Evolutionary conservation across 73 alveolate genomes (phyloP), one percentile per base, ranked within the genome.

Genomic region (Tetrahymena elliotti): DNA sequence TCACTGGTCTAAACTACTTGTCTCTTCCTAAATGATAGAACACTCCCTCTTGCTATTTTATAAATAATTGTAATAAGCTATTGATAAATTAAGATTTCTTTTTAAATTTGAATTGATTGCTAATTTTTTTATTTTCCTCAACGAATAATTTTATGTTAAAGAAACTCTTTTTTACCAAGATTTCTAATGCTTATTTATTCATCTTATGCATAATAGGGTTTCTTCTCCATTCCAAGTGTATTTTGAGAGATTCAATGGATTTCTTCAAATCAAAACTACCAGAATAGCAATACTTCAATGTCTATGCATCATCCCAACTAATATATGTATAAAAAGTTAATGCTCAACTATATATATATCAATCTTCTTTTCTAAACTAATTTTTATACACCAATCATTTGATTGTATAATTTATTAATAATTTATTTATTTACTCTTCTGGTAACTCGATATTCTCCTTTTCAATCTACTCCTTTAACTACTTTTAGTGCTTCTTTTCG

Each of bases 1-100:
- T 84, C 15, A 94, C 83, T 8, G 96, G 96, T 94, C 96, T 41
- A 82, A 39, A 94, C 83, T 94, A 34, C 8, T 47, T 40, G 53
- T 94, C 96, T 94, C 96, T 94, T 52, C 96, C 96, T 84, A 94
- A 94, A 41, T 84, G 93, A 88, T 94, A 94, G 35, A 84, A 68
- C 20, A 83, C 41, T 15, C 96, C 96, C 33, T 84, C 93, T 94
- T 94, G 83, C 92, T 94, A 35, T 83, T 94, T 31, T 38, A 83
- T 82, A 12, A 4, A 8, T 6, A 0, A 47, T n/a, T n/a, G n/a
- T n/a, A n/a, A n/a, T n/a, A n/a, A 12, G 20, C 20, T 18, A 8
- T 0, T 47, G 31, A 8, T 18, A 18, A 47, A 47, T 47, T 47
- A 47, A 47, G 2, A 6, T 27, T 47, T 0, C 52, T 38, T 38